Percentiles rank a stretch among this genome's conserved stretches.
Evolutionary conservation across 2,329 filamentous ascomycete genomes (phyloP).

Genomic region (Macrophomina phaseolina): DNA sequence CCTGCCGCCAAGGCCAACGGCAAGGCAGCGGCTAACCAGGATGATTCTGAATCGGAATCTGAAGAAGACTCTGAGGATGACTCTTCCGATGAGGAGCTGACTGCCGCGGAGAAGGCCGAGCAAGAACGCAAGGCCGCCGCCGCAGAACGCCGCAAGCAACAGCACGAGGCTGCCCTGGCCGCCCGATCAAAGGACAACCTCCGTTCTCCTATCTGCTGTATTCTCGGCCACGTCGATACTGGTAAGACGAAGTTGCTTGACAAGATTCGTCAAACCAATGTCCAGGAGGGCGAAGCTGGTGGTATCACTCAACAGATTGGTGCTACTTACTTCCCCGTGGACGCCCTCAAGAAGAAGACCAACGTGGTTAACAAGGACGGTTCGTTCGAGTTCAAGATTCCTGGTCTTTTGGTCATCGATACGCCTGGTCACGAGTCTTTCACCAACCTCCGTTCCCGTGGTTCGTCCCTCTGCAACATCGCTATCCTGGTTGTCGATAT

Average conservation of each 20-base stretch:
- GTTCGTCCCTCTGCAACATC: slow-evolving; percentile 98
- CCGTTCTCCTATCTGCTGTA: slow-evolving; percentile 98
- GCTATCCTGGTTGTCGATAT: slow-evolving; percentile 99
- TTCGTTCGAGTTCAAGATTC: slow-evolving; percentile 94
- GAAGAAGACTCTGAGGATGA: slow-evolving; percentile 64
- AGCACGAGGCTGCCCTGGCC: slow-evolving; percentile 88
- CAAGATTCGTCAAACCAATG: slow-evolving; percentile 98
- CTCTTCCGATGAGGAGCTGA: slow-evolving; percentile 72
- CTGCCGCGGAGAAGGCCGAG: slow-evolving; percentile 74
- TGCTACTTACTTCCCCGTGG: slow-evolving; percentile 97
- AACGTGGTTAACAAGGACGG: slow-evolving; percentile 90
- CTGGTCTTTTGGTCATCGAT: slow-evolving; percentile 94
- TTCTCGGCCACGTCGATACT: slow-evolving; percentile 99
- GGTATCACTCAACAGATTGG: slow-evolving; percentile 99
- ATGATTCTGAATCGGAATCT: slow-evolving; percentile 56
- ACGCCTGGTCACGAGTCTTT: slow-evolving; percentile 99
- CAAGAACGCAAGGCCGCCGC: slow-evolving; percentile 85
- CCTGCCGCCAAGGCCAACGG: background rate
- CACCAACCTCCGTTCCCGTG: slow-evolving; percentile 94
- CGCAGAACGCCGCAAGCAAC: slow-evolving; percentile 84
- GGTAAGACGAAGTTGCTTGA: slow-evolving; percentile 99
- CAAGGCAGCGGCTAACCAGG: slow-evolving; percentile 27
- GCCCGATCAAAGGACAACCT: slow-evolving; percentile 93
- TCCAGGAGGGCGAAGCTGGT: slow-evolving; percentile 98
- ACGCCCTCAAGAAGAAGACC: slow-evolving; percentile 91